phyloP scores from a whole-genome alignment of 805 yeast species.

The Kregervanrija delftensis region DNA sequence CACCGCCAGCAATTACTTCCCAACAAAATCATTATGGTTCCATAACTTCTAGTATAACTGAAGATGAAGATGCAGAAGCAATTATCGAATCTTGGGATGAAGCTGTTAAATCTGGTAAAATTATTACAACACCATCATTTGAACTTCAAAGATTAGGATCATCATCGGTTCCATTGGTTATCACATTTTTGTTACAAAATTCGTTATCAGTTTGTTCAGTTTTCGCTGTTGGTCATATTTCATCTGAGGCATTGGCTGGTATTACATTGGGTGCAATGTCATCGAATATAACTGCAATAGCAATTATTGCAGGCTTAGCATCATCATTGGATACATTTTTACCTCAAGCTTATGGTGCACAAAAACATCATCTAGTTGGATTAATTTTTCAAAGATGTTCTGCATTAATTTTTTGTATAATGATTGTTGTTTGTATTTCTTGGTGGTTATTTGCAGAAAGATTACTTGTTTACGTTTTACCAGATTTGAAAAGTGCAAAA shows the following conservation, averaged over 20 bases:
- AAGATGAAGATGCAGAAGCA: slow-evolving; percentile 15
- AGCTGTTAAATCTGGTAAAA: slow-evolving; percentile 32
- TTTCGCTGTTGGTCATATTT: slow-evolving; percentile 70
- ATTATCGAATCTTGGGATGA: slow-evolving; percentile 28
- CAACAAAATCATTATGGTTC: slow-evolving; percentile 6
- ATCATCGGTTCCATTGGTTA: slow-evolving; percentile 50
- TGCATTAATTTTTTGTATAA: slow-evolving; percentile 42
- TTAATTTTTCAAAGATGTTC: slow-evolving; percentile 63
- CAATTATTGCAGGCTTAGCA: slow-evolving; percentile 71
- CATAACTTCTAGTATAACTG: background rate
- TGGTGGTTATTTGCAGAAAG: slow-evolving; percentile 56
- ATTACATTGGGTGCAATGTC: slow-evolving; percentile 73
- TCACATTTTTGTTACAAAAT: slow-evolving; percentile 65
- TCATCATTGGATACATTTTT: slow-evolving; percentile 73
- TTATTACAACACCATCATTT: slow-evolving; percentile 32
- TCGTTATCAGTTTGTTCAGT: slow-evolving; percentile 72
- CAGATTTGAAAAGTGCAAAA: slow-evolving; percentile 36
- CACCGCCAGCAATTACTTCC: slow-evolving; percentile 4
- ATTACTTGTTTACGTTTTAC: slow-evolving; percentile 36
- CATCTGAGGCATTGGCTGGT: slow-evolving; percentile 67
- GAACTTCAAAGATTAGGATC: slow-evolving; percentile 34
- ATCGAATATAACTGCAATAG: slow-evolving; percentile 68
- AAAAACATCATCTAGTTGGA: slow-evolving; percentile 59
- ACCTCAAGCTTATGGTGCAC: slow-evolving; percentile 72
- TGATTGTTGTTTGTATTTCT: slow-evolving; percentile 47